Base-by-base conservation (phyloP, 2,329 filamentous ascomycete species). In the Chalaropsis thielavioides region DNA sequence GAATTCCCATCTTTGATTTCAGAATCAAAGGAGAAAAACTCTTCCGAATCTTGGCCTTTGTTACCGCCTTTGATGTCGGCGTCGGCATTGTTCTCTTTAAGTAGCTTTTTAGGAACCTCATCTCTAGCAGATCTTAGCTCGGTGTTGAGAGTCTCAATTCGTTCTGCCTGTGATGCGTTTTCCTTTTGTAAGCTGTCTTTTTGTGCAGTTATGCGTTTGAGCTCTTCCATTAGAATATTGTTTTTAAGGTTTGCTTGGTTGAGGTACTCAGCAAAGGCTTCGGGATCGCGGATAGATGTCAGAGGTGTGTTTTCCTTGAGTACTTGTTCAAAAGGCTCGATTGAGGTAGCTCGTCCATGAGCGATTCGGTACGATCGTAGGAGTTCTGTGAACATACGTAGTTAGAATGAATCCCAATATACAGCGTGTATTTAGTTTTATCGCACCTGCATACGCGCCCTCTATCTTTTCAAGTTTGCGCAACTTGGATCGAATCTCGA, bases 261-360 rank as follows among this genome's bases (percentile, higher is more conserved):
- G 35, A 99, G 80, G 71, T 96, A 99, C 74, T 97, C 92, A 6
- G 91, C 83, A 41, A 99, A 79, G 1, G 91, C 87, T 63, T 84
- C 83, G 0, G 92, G 90, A 67, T 99, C 94, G 69, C 80, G 81
- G 70, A 99, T 96, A 17, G 90, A 92, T 3, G 89, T 89, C 43
- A 97, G 78, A 1, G 94, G 92, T 0, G 94, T 99, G 70, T 95
- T 89, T 73, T 99, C 94, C 70, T 90, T 89, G 7, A 99, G 80
- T 0, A 88, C 86, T 64, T 89, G 87, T 76, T 99, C 94, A 73
- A 99, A 99, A 0, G 90, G 88, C 72, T 97, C 94, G 71, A 97
- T 95, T 2, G 88, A 84, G 13, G 88, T 84, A 51, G 92, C 90
- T 62, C 91, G 86, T 66, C 89, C 84, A 76, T 99, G 92, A 19